Base-by-base conservation (phyloP, 306 rosid species). In the Gynostemma pentaphyllum region DNA sequence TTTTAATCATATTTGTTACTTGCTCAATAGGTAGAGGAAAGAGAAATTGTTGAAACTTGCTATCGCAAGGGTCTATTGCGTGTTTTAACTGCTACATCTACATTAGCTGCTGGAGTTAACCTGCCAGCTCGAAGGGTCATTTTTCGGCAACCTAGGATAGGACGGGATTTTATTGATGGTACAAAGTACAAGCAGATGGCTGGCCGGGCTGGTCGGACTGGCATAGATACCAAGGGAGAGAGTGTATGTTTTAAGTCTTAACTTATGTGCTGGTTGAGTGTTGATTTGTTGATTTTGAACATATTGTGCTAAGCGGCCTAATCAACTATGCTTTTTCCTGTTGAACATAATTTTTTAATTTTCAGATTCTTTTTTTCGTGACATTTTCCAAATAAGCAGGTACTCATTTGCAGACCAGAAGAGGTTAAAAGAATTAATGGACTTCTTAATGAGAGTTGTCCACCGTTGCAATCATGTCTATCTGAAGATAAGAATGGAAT, bases 191-290 rank as follows among this genome's bases (percentile, higher is more conserved):
- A 70, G 55, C 96, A 92, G 80, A 92, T 92, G 98, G 88, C 96
- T 79, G 98, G 98, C 47, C 86, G 98, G 64, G 98, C 98, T 79
- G 98, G 98, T 72, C 87, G 96, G 70, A 88, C 98, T 68, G 98
- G 98, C 72, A 92, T 92, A 65, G 98, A 92, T 79, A 82, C 98
- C 26, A 88, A 83, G 60, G 98, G 98, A 65, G 96, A 92, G 77
- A 91, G 98, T 77, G 98, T 91, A 86, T 21, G 96, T 39, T 26
- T 60, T 45, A 24, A 3, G 5, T 56, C 26, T 56, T 67, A 24
- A 15, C 64, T 56, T 15, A 56, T 30, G 64, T 36, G 24, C 45
- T 37, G 49, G 24, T 27, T 62, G 49, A 1, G 50, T 7, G 15
- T 34, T 32, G 11, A 34, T 18, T 16, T 34, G 45, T 45, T 56